Evolutionary conservation across 2,329 filamentous ascomycete genomes (phyloP), one percentile per base, ranked within the genome.

Genomic region (Fusarium albosuccineum): DNA sequence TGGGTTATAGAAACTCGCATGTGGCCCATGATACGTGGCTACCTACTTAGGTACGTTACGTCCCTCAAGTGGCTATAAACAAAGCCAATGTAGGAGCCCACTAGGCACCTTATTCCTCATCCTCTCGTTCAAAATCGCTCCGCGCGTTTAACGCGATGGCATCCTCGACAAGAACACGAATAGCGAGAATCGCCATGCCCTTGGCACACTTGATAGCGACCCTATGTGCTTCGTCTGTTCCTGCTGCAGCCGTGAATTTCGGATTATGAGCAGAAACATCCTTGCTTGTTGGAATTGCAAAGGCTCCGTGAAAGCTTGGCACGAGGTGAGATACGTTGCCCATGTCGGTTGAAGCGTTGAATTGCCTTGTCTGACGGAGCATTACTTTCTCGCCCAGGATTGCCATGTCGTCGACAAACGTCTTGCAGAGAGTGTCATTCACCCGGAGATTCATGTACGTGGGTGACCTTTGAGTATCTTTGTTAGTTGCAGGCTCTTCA

Each of bases 311-410:
- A 46, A 86, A 81, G 6, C 78, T 81, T 1, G 84, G 84, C 2
- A 82, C 75, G 1, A 80, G 64, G 46, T 85, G 82, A 9, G 80
- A 81, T 9, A 86, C 82, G 54, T 86, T 86, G 27, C 83, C 83
- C 83, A 85, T 84, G 70, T 85, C 83, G 0, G 83, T 85, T 0
- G 83, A 83, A 3, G 75, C 77, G 11, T 72, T 70, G 60, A 82
- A 22, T 22, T 22, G 22, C 22, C 22, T 22, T 22, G 22, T 36
- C 33, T 36, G 33, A 71, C 1, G 79, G 73, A 50, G 79, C 77
- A 1, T 80, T 74, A 26, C 78, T 73, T 27, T 64, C 64, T 17
- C 70, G 10, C 76, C 80, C 2, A 80, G 72, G 0, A 63, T 57
- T 3, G 72, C 74, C 83, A 86, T 86, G 44, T 82, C 80, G 5